Conservation (phyloP, 2,329 filamentous ascomycete species). For the Orbilia ellipsospora region DNA sequence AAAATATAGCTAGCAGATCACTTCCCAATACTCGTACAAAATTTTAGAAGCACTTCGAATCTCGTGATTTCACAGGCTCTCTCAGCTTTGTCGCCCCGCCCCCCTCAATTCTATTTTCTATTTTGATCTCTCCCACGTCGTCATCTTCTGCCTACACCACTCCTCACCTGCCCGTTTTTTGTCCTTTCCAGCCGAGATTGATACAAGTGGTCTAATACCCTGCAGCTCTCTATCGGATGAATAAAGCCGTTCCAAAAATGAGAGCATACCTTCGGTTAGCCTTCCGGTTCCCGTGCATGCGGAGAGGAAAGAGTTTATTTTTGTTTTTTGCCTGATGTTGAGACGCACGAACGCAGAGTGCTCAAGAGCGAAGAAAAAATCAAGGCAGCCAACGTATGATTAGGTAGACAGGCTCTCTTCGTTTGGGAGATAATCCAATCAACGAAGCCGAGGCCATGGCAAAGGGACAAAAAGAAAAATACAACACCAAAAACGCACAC, state of each 20-base stretch:
- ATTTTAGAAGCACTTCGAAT: constrained; percentile 2
- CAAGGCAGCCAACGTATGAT: constrained; percentile 41
- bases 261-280: constrained; percentile 41
- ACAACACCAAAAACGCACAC: constrained; percentile 46
- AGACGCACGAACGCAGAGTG: constrained; percentile 32
- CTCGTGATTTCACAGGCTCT: constrained; percentile 15
- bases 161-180: constrained; percentile 5
- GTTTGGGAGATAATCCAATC: constrained; percentile 40
- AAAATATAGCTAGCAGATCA: constrained; percentile 29
- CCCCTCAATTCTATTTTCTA: constrained; percentile 6
- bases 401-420: constrained; percentile 46
- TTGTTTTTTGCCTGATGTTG: constrained; percentile 20
- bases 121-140: not conserved
- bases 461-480: constrained; percentile 48
- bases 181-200: constrained; percentile 36
- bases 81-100: not conserved
- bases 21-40: constrained; percentile 48
- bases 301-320: not conserved
- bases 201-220: constrained; percentile 33
- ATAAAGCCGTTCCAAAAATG: constrained; percentile 32
- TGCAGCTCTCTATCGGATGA: constrained; percentile 47
- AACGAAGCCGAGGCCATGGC: constrained; percentile 14
- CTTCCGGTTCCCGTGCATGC: constrained; percentile 35
- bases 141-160: not conserved
- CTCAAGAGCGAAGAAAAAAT: constrained; percentile 26